Evolutionary conservation across 495 filamentous ascomycete species (phyloP).

Genomic region (Penicillium argentinense): DNA sequence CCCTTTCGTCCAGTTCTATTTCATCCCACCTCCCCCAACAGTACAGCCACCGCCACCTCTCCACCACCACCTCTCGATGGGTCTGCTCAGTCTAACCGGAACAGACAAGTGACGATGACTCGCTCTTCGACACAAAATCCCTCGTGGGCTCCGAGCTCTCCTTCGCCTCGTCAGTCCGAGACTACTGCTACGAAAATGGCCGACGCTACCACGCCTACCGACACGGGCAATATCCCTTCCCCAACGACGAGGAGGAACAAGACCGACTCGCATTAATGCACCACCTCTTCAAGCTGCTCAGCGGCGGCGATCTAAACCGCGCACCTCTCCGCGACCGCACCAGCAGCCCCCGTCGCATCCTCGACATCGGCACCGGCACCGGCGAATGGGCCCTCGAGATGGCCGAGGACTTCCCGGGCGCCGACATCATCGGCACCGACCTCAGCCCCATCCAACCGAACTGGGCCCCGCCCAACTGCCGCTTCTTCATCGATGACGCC

Average conservation of each 20-base stretch:
- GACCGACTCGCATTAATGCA: slow-evolving; percentile 71
- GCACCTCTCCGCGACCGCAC: slow-evolving; percentile 43
- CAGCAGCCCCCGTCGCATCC: slow-evolving; percentile 27
- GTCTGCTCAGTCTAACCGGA: too few species aligned
- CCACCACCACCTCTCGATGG: not conserved
- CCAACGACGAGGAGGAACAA: slow-evolving; percentile 60
- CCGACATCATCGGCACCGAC: slow-evolving; percentile 64
- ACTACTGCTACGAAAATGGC: slow-evolving; percentile 58
- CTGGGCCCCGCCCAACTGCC: slow-evolving; percentile 49
- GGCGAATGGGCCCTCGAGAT: slow-evolving; percentile 65
- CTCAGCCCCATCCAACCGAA: slow-evolving; percentile 55
- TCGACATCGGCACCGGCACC: slow-evolving; percentile 56
- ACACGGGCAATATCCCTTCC: slow-evolving; percentile 55
- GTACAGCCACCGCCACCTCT: too few species aligned
- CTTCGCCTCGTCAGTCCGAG: slow-evolving; percentile 45
- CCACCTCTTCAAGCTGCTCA: slow-evolving; percentile 52
- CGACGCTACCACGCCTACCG: slow-evolving; percentile 62
- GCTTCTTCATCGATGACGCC: slow-evolving; percentile 51
- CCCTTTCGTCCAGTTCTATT: too few species aligned
- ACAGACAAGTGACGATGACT: slow-evolving; percentile 47
- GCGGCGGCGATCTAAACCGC: slow-evolving; percentile 53
- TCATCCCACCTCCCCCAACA: too few species aligned
- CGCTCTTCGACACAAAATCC: slow-evolving; percentile 36
- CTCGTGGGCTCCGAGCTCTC: slow-evolving; percentile 42
- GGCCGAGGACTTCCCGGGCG: slow-evolving; percentile 55